Conservation (phyloP, 1,139 yeast genomes). For the Martiniozyma asiatica region DNA sequence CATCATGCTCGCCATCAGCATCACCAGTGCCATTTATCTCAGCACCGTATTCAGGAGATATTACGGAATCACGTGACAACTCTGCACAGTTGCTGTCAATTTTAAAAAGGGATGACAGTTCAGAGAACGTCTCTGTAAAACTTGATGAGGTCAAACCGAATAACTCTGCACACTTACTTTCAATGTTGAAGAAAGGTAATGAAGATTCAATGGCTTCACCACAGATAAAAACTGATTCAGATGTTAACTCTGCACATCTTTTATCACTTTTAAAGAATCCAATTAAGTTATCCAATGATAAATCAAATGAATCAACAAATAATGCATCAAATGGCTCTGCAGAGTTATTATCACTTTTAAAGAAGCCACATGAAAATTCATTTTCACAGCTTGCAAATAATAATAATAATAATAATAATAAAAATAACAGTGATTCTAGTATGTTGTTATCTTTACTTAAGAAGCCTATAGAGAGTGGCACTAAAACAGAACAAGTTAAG, state of each 20-base stretch:
- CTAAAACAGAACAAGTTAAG: background rate
- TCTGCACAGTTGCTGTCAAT: too few species aligned
- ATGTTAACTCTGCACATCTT: too few species aligned
- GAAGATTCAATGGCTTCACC: too few species aligned
- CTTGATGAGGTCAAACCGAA: too few species aligned
- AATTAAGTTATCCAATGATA: background rate
- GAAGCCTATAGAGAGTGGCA: background rate
- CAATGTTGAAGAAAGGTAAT: constrained; percentile 10
- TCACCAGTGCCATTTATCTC: too few species aligned
- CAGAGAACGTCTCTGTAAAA: too few species aligned
- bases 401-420: background rate
- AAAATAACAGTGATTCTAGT: constrained; percentile 1
- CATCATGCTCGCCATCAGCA: too few species aligned
- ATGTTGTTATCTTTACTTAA: constrained; percentile 8
- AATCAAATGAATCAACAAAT: background rate
- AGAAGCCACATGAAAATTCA: background rate
- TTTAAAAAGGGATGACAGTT: too few species aligned
- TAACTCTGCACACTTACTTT: constrained; percentile 5
- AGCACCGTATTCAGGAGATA: too few species aligned
- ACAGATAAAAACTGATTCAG: too few species aligned
- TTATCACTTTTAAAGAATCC: constrained; percentile 1
- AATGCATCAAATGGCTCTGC: background rate
- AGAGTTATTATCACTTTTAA: background rate
- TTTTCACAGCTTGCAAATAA: background rate
- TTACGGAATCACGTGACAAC: too few species aligned